Evolutionary conservation across 352 stramenopile species (phyloP).

Genomic region (Pythium apleroticum): DNA sequence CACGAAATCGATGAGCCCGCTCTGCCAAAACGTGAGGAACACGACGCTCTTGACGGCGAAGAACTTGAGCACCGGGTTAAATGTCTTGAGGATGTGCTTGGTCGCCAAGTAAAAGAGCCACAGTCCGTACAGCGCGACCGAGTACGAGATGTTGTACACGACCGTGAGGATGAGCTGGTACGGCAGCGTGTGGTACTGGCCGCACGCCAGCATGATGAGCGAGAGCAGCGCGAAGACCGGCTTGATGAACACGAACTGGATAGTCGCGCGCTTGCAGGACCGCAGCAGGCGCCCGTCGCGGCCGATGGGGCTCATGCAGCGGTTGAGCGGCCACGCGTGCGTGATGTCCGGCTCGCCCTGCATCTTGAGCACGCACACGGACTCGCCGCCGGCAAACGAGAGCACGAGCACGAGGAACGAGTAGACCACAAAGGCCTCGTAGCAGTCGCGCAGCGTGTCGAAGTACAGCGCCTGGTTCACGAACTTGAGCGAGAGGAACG

Average conservation of each 20-base stretch:
- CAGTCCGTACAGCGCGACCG: slow-evolving; percentile 86
- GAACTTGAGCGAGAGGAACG: slow-evolving; percentile 79
- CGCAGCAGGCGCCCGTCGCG: slow-evolving; percentile 82
- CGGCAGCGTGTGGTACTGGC: slow-evolving; percentile 68
- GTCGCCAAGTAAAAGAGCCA: slow-evolving; percentile 91
- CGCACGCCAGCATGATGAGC: slow-evolving; percentile 77
- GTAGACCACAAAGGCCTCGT: slow-evolving; percentile 93
- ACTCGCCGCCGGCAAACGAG: slow-evolving; percentile 86
- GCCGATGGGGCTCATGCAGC: slow-evolving; percentile 71
- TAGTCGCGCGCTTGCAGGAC: slow-evolving; percentile 87
- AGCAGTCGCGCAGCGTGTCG: slow-evolving; percentile 88
- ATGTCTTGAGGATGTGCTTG: slow-evolving; percentile 80
- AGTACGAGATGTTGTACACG: slow-evolving; percentile 93
- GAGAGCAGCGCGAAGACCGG: slow-evolving; percentile 85
- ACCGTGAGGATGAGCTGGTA: slow-evolving; percentile 84
- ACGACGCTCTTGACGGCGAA: slow-evolving; percentile 92
- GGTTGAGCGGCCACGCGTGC: slow-evolving; percentile 80
- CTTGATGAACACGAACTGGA: slow-evolving; percentile 93
- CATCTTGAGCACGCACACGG: slow-evolving; percentile 87
- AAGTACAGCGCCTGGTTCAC: slow-evolving; percentile 82
- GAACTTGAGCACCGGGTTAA: slow-evolving; percentile 92
- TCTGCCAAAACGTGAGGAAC: slow-evolving; percentile 94
- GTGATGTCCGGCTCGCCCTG: slow-evolving; percentile 77
- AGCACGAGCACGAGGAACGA: slow-evolving; percentile 91
- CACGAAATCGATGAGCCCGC: slow-evolving; percentile 79